A percentile compares a stretch with the other conserved stretches of the same genome.
Conservation (phyloP, 1,284 basidiomycete genomes). For the Ceratobasidium sp. region DNA sequence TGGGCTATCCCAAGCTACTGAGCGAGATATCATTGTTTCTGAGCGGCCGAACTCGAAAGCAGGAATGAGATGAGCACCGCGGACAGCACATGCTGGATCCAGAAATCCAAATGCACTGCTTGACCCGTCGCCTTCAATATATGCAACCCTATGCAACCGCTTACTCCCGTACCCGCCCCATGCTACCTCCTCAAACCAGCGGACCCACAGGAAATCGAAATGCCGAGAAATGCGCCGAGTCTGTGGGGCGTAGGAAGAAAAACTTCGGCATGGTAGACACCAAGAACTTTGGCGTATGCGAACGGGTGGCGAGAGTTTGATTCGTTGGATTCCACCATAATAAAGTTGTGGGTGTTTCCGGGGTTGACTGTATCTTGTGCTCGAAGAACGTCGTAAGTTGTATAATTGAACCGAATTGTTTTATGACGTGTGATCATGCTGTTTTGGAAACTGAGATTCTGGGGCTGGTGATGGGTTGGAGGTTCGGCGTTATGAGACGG, state of each 20-base stretch:
- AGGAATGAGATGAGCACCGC: slow-evolving; percentile 57
- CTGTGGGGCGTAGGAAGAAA: background rate
- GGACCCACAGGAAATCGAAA: slow-evolving; percentile 53
- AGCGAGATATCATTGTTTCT: background rate
- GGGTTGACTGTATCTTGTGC: slow-evolving; percentile 56
- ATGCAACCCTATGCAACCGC: slow-evolving; percentile 55
- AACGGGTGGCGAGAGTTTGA: slow-evolving; percentile 50
- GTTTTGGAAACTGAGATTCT: too few species aligned
- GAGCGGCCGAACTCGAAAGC: slow-evolving; percentile 51
- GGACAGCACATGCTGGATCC: slow-evolving; percentile 58
- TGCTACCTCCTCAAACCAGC: slow-evolving; percentile 52
- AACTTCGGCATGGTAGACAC: slow-evolving; percentile 55
- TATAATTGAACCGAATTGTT: slow-evolving; percentile 58
- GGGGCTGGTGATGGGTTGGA: too few species aligned
- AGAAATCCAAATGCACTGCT: slow-evolving; percentile 60
- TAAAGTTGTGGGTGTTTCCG: too few species aligned
- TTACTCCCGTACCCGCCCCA: slow-evolving; percentile 46
- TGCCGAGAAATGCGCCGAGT: background rate
- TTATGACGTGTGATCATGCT: slow-evolving; percentile 51
- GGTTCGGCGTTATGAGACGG: too few species aligned
- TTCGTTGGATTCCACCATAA: too few species aligned
- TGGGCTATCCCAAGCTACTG: slow-evolving; percentile 35
- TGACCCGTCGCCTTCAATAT: slow-evolving; percentile 53
- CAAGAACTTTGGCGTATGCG: slow-evolving; percentile 56
- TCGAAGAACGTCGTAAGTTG: slow-evolving; percentile 61